phyloP scores from a whole-genome alignment of 2,329 filamentous ascomycete species.

The Lecanicillium sp. region DNA sequence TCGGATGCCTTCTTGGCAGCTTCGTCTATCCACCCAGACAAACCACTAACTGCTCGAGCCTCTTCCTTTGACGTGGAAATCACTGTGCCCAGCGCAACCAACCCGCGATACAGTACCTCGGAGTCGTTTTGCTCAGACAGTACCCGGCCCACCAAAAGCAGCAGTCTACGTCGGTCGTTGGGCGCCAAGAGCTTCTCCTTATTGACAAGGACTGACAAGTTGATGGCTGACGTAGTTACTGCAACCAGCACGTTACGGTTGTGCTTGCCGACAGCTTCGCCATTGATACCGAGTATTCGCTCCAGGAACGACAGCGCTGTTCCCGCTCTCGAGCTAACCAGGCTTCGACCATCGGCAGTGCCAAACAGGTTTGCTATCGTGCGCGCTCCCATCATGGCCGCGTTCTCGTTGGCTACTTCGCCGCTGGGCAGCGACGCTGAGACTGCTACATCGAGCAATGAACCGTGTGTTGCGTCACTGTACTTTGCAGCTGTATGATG shows the following conservation, averaged over 20 bases:
- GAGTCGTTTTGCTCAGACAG: slow-evolving; percentile 62
- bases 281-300: slow-evolving; percentile 46
- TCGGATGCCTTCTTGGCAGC: slow-evolving; percentile 38
- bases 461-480: slow-evolving; percentile 41
- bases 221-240: slow-evolving; percentile 73
- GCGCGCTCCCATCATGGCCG: slow-evolving; percentile 79
- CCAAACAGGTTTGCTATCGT: slow-evolving; percentile 78
- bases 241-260: slow-evolving; percentile 82
- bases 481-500: slow-evolving; percentile 59
- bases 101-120: slow-evolving; percentile 73
- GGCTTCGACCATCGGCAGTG: slow-evolving; percentile 60
- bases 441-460: slow-evolving; percentile 51
- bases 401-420: slow-evolving; percentile 62
- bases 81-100: slow-evolving; percentile 74
- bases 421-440: slow-evolving; percentile 31
- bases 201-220: slow-evolving; percentile 67
- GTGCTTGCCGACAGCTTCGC: slow-evolving; percentile 38
- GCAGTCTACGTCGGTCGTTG: slow-evolving; percentile 32
- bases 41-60: slow-evolving; percentile 33
- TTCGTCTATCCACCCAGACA: slow-evolving; percentile 28
- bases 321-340: slow-evolving; percentile 52
- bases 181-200: slow-evolving; percentile 31
- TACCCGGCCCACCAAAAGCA: slow-evolving; percentile 56
- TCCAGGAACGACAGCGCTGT: slow-evolving; percentile 56
- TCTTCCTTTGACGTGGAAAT: slow-evolving; percentile 46